Conservation (phyloP, 441 rosid species). For the Jatropha multifida region DNA sequence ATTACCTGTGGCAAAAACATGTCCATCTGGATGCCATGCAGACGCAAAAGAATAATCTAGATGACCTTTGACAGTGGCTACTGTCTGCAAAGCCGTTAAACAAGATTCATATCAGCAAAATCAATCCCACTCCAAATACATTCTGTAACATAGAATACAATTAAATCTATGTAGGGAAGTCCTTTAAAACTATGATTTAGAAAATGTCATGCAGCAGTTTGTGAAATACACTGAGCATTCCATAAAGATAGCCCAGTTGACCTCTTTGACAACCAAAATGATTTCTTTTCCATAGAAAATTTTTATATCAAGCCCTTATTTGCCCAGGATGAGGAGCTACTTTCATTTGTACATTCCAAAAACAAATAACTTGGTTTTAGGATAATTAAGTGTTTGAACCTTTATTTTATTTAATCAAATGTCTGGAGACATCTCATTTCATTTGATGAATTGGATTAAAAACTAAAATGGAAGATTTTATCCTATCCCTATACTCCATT, state of each 20-base stretch:
- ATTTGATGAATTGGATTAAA: no score
- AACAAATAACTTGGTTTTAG: background rate
- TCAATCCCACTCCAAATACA: background rate
- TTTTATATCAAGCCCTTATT: background rate
- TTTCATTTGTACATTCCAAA: no score
- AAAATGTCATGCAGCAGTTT: background rate
- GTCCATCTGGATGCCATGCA: constrained; percentile 61
- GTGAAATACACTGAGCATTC: background rate
- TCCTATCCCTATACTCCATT: no score
- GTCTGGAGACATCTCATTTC: no score
- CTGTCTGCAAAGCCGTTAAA: constrained; percentile 27
- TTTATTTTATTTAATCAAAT: background rate
- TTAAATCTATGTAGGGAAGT: background rate
- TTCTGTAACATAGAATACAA: background rate
- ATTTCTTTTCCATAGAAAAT: no score
- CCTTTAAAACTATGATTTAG: background rate
- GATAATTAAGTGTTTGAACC: background rate
- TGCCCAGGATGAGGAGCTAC: background rate
- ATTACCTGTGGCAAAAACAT: constrained; percentile 54
- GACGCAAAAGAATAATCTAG: constrained; percentile 58
- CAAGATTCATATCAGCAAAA: background rate
- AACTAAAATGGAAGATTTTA: no score
- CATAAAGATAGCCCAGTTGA: no score
- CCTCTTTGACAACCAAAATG: no score
- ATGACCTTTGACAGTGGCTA: constrained; percentile 40